Conservation (phyloP, 345 rosid genomes). For the Eucalyptus shirleyi region DNA sequence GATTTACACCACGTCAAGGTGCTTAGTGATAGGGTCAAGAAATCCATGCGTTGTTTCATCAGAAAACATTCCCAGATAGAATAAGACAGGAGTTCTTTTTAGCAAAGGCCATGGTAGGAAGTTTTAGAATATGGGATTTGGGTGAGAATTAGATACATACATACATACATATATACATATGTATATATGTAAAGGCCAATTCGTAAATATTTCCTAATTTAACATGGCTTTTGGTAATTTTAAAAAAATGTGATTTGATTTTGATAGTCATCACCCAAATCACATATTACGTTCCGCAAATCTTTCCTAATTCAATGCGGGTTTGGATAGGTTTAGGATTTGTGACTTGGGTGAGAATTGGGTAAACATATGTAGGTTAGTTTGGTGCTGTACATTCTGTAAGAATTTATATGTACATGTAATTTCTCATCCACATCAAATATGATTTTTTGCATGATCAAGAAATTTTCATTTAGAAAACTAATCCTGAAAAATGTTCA, state of each 20-base stretch:
- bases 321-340: not conserved
- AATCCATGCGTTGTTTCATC: not conserved
- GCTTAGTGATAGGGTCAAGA: not conserved
- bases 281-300: not conserved
- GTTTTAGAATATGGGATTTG: not conserved
- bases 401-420: too few species aligned
- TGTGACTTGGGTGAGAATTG: not conserved
- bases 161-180: too few species aligned
- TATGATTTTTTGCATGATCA: not conserved
- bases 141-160: not conserved
- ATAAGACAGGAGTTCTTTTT: not conserved
- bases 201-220: not conserved
- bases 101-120: not conserved
- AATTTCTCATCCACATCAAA: not conserved
- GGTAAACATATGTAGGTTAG: too few species aligned
- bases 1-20: not conserved
- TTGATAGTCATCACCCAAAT: not conserved
- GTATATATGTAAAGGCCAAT: too few species aligned
- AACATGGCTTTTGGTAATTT: not conserved
- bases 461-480: not conserved
- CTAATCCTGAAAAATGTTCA: not conserved
- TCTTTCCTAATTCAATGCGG: not conserved
- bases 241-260: not conserved
- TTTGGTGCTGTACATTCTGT: too few species aligned
- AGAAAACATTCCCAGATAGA: not conserved